Percentiles rank a stretch among this genome's conserved stretches.
Conservation (phyloP, 129 eudicot species). For the Artemisia argyi region DNA sequence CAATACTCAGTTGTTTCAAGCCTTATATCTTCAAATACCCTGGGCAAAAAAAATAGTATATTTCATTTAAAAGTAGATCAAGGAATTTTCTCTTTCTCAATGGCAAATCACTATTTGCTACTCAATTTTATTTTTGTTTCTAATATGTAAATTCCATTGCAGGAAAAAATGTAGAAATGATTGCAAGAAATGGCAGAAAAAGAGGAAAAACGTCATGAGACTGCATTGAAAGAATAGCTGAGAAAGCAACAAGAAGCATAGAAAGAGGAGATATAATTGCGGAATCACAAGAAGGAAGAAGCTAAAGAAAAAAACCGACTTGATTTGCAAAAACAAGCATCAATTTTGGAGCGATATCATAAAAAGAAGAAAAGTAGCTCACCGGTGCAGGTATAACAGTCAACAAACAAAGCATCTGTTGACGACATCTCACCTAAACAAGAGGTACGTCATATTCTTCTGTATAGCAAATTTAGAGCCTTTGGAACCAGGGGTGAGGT, state of each 20-base stretch:
- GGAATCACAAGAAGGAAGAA: slow-evolving; percentile 81
- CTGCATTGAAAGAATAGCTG: slow-evolving; percentile 55
- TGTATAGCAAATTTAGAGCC: no score
- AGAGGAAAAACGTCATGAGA: slow-evolving; percentile 75
- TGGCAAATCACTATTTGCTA: no score
- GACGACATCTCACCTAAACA: slow-evolving; percentile 27
- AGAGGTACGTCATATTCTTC: slow-evolving; percentile 8
- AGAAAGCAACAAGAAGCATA: slow-evolving; percentile 82
- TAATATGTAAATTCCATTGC: no score
- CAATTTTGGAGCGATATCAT: slow-evolving; percentile 78
- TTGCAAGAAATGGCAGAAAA: slow-evolving; percentile 86
- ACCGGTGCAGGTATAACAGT: slow-evolving; percentile 40
- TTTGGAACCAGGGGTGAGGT: no score
- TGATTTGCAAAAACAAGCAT: slow-evolving; percentile 82
- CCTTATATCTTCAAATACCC: no score
- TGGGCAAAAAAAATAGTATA: no score
- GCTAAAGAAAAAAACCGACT: slow-evolving; percentile 67
- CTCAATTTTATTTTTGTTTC: no score
- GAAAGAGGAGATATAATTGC: slow-evolving; percentile 65
- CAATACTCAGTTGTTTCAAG: no score
- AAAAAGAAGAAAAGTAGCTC: slow-evolving; percentile 50
- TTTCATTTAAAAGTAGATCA: no score
- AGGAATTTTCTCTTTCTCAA: no score
- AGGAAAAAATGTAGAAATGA: slow-evolving; percentile 85
- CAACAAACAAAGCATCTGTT: slow-evolving; percentile 26